Conservation (phyloP, 2,329 filamentous ascomycete genomes). For the Macrophomina pseudophaseolina region DNA sequence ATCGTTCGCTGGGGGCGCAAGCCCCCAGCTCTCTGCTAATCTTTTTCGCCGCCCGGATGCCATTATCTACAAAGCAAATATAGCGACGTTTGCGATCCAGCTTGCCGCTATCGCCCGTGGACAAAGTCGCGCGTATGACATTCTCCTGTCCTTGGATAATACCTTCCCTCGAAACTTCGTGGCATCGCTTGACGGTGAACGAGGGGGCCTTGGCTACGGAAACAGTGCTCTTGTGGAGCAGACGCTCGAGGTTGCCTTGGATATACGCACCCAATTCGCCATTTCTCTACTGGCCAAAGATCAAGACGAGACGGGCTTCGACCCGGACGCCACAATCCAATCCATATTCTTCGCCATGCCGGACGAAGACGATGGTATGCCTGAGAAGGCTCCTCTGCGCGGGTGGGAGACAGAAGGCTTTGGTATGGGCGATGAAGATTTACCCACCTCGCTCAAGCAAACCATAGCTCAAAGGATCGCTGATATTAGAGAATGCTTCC, state of each 20-base stretch:
- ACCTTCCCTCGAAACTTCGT: constrained; percentile 44
- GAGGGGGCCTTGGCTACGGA: constrained; percentile 26
- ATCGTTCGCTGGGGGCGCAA: background rate
- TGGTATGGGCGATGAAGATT: constrained; percentile 43
- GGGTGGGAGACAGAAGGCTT: constrained; percentile 45
- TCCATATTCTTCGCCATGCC: constrained; percentile 47
- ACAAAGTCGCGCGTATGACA: constrained; percentile 38
- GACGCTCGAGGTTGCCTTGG: constrained; percentile 57
- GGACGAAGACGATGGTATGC: constrained; percentile 25
- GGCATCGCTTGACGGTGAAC: constrained; percentile 31
- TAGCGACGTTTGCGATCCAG: constrained; percentile 48
- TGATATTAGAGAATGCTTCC: constrained; percentile 44
- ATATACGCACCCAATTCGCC: constrained; percentile 61
- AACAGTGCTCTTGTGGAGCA: constrained; percentile 47
- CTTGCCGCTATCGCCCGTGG: constrained; percentile 40
- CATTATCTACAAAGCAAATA: constrained; percentile 52
- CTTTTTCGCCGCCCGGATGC: constrained; percentile 43
- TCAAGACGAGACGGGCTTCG: constrained; percentile 39
- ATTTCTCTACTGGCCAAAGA: constrained; percentile 55
- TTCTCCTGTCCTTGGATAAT: constrained; percentile 40
- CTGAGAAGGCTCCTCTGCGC: constrained; percentile 35
- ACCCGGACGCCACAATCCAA: constrained; percentile 47
- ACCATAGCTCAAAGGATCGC: constrained; percentile 46
- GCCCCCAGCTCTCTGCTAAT: background rate
- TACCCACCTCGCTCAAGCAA: constrained; percentile 44